Evolutionary conservation across 306 rosid genomes (phyloP).

Genomic region (Corylus avellana): DNA sequence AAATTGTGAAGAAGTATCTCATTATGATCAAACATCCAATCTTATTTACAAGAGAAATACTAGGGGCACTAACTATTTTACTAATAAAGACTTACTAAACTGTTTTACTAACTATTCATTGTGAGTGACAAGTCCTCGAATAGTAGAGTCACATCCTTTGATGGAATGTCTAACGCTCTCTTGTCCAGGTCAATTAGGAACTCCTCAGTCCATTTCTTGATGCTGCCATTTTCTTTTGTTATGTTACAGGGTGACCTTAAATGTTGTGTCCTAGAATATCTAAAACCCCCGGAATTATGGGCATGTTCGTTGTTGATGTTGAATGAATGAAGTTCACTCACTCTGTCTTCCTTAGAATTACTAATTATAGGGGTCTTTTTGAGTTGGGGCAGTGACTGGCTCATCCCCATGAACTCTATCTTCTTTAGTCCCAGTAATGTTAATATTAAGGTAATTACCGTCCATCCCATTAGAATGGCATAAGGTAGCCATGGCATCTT

Average conservation of each 20-base stretch:
- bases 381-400: not conserved
- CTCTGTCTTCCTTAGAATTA: not conserved
- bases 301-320: not conserved
- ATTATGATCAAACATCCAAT: not conserved
- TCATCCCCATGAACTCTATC: not conserved
- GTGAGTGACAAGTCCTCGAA: constrained; percentile 8
- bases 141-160: constrained; percentile 5
- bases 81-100: too few species aligned
- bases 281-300: not conserved
- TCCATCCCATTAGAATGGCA: constrained; percentile 2
- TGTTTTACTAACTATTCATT: too few species aligned
- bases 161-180: not conserved
- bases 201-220: constrained; percentile 1
- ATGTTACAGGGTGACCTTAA: not conserved
- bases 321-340: not conserved
- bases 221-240: not conserved
- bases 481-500: constrained; percentile 4
- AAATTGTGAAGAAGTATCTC: not conserved
- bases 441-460: not conserved
- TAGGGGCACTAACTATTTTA: too few species aligned
- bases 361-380: not conserved
- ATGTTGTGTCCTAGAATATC: not conserved
- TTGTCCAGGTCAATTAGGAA: not conserved
- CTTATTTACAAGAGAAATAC: not conserved
- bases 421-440: constrained; percentile 1